phyloP scores from a whole-genome alignment of 78 protist genomes.

The Dictyostelium intermedium region DNA sequence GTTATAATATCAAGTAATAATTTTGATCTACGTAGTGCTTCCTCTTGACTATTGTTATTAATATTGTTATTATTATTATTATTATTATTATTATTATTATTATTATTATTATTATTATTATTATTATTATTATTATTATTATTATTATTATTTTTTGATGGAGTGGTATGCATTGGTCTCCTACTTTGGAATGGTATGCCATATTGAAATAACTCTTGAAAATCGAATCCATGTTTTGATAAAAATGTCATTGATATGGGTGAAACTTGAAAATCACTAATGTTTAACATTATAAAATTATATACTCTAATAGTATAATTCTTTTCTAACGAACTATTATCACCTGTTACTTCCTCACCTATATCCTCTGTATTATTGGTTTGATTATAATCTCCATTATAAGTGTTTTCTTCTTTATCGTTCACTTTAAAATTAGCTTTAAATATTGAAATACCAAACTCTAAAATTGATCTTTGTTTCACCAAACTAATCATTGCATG shows the following conservation, averaged over 20 bases:
- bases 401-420: neutral
- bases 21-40: neutral
- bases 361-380: neutral
- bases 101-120: neutral
- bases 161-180: neutral
- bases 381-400: neutral
- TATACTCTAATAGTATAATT: conserved; percentile 27
- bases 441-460: conserved; percentile 49
- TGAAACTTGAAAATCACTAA: conserved; percentile 9
- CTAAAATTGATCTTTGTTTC: conserved; percentile 31
- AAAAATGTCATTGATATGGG: conserved; percentile 33
- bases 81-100: neutral
- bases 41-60: neutral
- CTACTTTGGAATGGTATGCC: conserved; percentile 38
- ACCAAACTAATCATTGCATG: neutral
- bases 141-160: neutral
- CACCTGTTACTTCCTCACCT: neutral
- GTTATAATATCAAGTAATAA: neutral
- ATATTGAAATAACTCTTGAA: conserved; percentile 31
- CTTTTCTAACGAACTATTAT: neutral
- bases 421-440: neutral
- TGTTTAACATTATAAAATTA: conserved; percentile 20
- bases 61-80: neutral
- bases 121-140: neutral
- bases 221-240: conserved; percentile 63